Percentiles rank a stretch among this genome's conserved stretches.
Conservation (phyloP, 1,284 basidiomycete genomes). For the Heterobasidion occidentale region DNA sequence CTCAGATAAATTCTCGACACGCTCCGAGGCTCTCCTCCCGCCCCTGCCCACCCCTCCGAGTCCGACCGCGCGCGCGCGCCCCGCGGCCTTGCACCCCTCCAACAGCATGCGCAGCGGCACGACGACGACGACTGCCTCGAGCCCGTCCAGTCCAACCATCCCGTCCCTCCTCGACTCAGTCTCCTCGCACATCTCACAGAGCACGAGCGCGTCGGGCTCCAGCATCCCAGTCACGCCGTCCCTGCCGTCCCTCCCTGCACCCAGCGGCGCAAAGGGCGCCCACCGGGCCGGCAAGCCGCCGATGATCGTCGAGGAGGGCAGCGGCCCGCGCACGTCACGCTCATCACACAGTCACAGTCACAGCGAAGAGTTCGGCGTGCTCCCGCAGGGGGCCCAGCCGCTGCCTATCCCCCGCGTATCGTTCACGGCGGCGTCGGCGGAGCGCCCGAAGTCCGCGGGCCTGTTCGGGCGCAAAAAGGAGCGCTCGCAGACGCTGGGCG, state of each 20-base stretch:
- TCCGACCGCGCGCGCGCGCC: background rate
- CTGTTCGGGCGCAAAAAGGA: conserved; percentile 5
- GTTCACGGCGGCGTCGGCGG: background rate
- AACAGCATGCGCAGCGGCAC: background rate
- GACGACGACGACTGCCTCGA: background rate
- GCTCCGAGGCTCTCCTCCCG: background rate
- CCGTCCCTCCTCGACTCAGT: conserved; percentile 8
- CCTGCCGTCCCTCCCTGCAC: background rate
- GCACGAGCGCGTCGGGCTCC: background rate
- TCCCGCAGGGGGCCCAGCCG: background rate
- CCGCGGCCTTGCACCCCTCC: background rate
- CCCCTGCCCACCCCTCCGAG: background rate
- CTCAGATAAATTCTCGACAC: background rate
- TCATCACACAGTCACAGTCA: conserved; percentile 3
- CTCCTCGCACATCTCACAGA: conserved; percentile 7
- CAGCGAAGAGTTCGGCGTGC: conserved; percentile 4
- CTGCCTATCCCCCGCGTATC: background rate
- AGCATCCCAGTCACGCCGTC: background rate
- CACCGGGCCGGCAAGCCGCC: background rate
- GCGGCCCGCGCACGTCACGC: background rate
- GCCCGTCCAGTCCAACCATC: conserved; percentile 6
- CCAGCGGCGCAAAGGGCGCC: background rate
- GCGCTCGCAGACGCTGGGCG: background rate
- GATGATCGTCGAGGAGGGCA: conserved; percentile 5
- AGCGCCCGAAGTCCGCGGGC: conserved; percentile 1